phyloP scores from a whole-genome alignment of 164 flowering plant species.

The Echeveria elegans region DNA sequence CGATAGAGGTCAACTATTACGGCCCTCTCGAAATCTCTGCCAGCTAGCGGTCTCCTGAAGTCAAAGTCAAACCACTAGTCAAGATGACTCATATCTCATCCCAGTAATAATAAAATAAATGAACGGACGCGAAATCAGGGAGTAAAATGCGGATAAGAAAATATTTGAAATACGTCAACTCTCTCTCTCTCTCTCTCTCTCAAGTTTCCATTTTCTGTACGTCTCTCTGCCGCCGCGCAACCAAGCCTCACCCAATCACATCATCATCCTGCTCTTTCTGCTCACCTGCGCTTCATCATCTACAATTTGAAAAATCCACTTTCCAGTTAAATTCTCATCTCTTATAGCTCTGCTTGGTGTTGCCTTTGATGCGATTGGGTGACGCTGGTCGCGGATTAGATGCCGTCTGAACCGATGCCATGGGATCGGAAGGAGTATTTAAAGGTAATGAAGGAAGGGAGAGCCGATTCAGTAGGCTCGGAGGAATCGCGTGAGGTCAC shows the following conservation, averaged over 20 bases:
- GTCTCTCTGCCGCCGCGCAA: not conserved
- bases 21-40: too few relatives aligned
- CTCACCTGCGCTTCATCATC: too few relatives aligned
- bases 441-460: not conserved
- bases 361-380: slow-evolving; percentile 1
- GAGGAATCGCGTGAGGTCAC: too few relatives aligned
- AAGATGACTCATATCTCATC: too few relatives aligned
- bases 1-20: too few relatives aligned
- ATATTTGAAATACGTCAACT: not conserved
- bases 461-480: not conserved
- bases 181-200: not conserved
- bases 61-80: too few relatives aligned
- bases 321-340: too few relatives aligned
- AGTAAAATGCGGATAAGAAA: not conserved
- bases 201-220: not conserved
- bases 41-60: too few relatives aligned
- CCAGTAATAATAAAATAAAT: too few relatives aligned
- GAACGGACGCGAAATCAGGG: not conserved
- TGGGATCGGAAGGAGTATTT: slow-evolving; percentile 3
- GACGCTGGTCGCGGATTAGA: not conserved
- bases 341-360: not conserved
- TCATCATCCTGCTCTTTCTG: not conserved
- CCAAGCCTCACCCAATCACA: not conserved
- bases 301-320: too few relatives aligned
- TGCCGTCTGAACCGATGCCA: not conserved